Evolutionary conservation across 2,329 filamentous ascomycete species (phyloP), one percentile per base, ranked within the genome.

Genomic region (Drechmeria coniospora): DNA sequence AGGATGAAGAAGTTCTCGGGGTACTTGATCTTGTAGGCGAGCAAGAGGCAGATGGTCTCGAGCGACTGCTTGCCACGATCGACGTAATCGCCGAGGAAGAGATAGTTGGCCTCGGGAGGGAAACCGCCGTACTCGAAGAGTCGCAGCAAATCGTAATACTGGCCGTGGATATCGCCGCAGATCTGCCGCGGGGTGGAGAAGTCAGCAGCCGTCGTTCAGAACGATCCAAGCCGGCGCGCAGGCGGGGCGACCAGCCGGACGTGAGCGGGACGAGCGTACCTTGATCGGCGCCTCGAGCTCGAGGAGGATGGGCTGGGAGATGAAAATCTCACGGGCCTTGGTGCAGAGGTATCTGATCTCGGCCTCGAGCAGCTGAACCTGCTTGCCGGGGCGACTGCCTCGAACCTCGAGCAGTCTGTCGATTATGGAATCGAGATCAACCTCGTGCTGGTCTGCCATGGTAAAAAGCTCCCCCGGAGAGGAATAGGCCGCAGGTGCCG

Each of bases 11-110:
- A 95, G 66, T 98, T 98, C 63, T 98, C 90, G 26, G 90, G 90
- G 55, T 93, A 95, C 65, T 95, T 95, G 72, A 98, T 92, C 74
- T 98, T 98, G 74, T 95, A 98, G 37, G 84, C 84, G 28, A 98
- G 72, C 32, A 98, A 70, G 38, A 98, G 68, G 63, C 84, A 93
- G 59, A 98, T 95, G 42, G 90, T 95, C 67, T 98, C 90, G 30
- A 98, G 77, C 21, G 87, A 94, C 61, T 98, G 90, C 69, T 98
- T 95, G 63, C 90, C 90, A 64, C 90, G 78, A 57, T 98, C 90
- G 47, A 98, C 90, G 50, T 98, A 98, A 54, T 98, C 90, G 43
- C 90, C 90, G 27, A 98, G 79, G 70, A 98, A 98, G 45, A 98
- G 82, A 61, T 95, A 98, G 68, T 98, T 98, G 49, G 90, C 86